Conservation (phyloP, 2,329 filamentous ascomycete genomes). For the Colletotrichum camelliae region DNA sequence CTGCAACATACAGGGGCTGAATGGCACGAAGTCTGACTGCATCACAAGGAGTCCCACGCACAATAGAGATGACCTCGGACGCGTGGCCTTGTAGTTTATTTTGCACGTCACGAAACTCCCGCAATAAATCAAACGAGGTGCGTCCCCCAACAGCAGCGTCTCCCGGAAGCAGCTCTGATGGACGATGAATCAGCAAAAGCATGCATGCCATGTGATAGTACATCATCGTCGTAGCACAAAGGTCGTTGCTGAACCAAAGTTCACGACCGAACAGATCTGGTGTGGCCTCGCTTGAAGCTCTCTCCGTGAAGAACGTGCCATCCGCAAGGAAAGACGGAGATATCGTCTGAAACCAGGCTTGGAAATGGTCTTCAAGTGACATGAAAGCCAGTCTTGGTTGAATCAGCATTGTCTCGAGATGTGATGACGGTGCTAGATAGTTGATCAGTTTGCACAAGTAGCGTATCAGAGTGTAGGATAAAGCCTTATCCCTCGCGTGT, state of each 20-base stretch:
- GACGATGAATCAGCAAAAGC: neutral
- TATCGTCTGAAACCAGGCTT: neutral
- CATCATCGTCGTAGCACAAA: neutral
- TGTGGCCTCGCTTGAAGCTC: neutral
- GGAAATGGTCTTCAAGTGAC: neutral
- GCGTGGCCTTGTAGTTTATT: neutral
- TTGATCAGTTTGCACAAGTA: neutral
- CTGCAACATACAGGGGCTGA: neutral
- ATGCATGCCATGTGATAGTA: neutral
- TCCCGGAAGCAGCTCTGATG: neutral
- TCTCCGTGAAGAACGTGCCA: neutral
- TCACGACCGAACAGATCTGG: neutral
- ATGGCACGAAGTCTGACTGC: neutral
- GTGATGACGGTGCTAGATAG: neutral
- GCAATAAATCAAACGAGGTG: neutral
- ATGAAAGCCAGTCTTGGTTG: neutral
- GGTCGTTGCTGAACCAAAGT: neutral
- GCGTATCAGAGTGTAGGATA: neutral
- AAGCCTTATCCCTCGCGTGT: neutral
- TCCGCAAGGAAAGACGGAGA: neutral
- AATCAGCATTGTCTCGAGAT: neutral
- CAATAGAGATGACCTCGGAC: neutral
- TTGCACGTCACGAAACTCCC: neutral
- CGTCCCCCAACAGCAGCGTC: neutral
- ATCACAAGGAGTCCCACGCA: neutral